phyloP scores from a whole-genome alignment of 1,139 yeast genomes.

The Protomyces macrosporus region DNA sequence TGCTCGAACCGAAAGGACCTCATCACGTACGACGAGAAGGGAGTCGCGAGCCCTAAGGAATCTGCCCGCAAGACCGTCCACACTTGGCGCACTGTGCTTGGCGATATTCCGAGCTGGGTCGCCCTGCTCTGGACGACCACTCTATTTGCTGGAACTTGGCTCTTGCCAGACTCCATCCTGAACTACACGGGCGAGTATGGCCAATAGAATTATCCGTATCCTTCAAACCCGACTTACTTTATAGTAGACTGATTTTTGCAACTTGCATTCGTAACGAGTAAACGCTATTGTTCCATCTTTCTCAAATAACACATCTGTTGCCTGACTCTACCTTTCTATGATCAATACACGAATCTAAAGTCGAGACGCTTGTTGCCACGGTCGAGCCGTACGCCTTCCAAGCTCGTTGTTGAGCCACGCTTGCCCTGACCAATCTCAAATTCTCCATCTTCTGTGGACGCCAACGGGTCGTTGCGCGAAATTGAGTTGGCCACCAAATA shows the following conservation, averaged over 20 bases:
- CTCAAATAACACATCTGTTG: not conserved
- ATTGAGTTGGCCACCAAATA: slow-evolving; percentile 44
- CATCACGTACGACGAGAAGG: not conserved
- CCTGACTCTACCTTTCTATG: slow-evolving; percentile 29
- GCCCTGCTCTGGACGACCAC: not conserved
- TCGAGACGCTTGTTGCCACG: slow-evolving; percentile 55
- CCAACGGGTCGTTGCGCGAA: not conserved
- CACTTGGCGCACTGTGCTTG: not conserved
- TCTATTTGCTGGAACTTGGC: not conserved
- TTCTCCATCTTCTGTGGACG: not conserved
- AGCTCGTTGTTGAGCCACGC: not conserved
- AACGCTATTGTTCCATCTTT: too few relatives aligned
- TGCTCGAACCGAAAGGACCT: not conserved
- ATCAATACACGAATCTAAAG: slow-evolving; percentile 42
- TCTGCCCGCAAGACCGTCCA: not conserved
- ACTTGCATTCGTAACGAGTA: not conserved
- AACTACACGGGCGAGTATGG: slow-evolving; percentile 23
- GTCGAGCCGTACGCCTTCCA: slow-evolving; percentile 36
- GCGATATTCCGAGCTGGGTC: not conserved
- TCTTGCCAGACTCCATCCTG: not conserved
- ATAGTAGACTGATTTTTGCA: not conserved
- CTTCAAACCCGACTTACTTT: not conserved
- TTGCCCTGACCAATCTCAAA: not conserved
- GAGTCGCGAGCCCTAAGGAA: not conserved
- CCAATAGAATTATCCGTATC: not conserved